phyloP scores from a whole-genome alignment of 805 yeast species.

The Allodekkera sacchari region DNA sequence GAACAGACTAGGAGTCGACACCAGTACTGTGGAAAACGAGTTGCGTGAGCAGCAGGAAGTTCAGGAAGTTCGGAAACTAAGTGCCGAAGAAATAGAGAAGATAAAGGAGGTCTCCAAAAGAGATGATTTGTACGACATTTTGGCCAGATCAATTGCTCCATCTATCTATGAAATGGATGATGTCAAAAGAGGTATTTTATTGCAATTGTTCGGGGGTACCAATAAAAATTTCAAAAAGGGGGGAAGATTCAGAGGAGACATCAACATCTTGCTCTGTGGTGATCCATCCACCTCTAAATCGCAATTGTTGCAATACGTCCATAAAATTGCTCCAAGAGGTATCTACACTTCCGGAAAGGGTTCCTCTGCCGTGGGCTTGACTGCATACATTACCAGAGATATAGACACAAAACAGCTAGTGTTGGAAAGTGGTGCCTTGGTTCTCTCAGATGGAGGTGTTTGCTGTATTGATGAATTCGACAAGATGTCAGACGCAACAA shows the following conservation, averaged over 20 bases:
- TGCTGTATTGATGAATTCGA: conserved; percentile 99
- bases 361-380: conserved; percentile 96
- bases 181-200: conserved; percentile 87
- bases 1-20: conserved; percentile 73
- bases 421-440: conserved; percentile 92
- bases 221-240: conserved; percentile 83
- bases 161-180: conserved; percentile 94
- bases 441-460: conserved; percentile 94
- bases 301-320: conserved; percentile 89
- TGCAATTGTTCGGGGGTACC: conserved; percentile 94
- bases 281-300: conserved; percentile 98
- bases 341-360: conserved; percentile 98
- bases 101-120: conserved; percentile 58
- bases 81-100: conserved; percentile 58
- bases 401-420: conserved; percentile 89
- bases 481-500: conserved; percentile 89
- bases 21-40: conserved; percentile 57
- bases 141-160: conserved; percentile 93
- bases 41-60: conserved; percentile 57
- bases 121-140: conserved; percentile 73
- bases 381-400: conserved; percentile 94
- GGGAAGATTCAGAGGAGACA: conserved; percentile 93
- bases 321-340: conserved; percentile 96
- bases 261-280: conserved; percentile 86
- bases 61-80: conserved; percentile 63